Evolutionary conservation across 106 monocot genomes (phyloP).

Genomic region (Platanthera zijinensis): DNA sequence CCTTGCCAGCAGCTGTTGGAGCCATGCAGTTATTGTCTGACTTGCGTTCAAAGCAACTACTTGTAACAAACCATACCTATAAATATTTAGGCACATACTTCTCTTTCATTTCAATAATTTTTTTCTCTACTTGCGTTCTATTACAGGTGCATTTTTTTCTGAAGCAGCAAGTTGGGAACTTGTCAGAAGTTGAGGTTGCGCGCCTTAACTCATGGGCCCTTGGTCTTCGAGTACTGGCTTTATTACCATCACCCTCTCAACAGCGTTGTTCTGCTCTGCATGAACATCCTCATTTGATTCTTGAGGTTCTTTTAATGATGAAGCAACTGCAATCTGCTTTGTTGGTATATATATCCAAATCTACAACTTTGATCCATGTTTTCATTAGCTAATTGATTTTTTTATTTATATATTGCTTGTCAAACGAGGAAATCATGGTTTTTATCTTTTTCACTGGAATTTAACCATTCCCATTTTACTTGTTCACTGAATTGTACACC

Average conservation of each 20-base stretch:
- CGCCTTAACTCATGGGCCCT: constrained; percentile 88
- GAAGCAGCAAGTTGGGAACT: constrained; percentile 63
- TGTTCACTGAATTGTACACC: background rate
- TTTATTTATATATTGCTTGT: background rate
- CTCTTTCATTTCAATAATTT: background rate
- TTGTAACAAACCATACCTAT: constrained; percentile 30
- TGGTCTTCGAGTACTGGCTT: constrained; percentile 75
- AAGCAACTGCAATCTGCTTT: constrained; percentile 93
- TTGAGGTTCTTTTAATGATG: constrained; percentile 96
- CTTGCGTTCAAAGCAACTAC: constrained; percentile 88
- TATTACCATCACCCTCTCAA: constrained; percentile 80
- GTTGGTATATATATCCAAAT: constrained; percentile 37
- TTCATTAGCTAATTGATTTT: background rate
- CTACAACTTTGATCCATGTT: background rate
- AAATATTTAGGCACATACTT: background rate
- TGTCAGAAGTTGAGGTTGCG: constrained; percentile 57
- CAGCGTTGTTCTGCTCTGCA: constrained; percentile 87
- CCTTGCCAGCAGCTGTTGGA: constrained; percentile 87
- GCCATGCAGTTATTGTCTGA: constrained; percentile 91
- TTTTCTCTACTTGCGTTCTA: background rate
- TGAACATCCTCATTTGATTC: constrained; percentile 88
- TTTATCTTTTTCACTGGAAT: background rate
- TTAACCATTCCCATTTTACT: background rate
- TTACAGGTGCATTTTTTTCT: constrained; percentile 88
- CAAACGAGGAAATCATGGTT: background rate